Evolutionary conservation across 495 filamentous ascomycete species (phyloP).

Genomic region (Margaritispora aquatica): DNA sequence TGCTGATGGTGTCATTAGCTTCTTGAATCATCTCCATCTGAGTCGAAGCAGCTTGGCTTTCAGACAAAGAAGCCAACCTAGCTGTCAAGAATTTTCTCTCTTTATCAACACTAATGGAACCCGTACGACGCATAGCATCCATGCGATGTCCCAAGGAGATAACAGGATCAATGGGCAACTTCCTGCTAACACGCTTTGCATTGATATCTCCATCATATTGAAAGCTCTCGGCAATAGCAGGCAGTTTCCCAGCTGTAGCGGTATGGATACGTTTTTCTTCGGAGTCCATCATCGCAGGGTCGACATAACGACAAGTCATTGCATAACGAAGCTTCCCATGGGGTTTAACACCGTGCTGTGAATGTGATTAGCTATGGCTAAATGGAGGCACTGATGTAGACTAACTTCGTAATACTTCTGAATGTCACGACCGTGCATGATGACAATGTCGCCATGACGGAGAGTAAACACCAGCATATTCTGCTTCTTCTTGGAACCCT

Average conservation of each 20-base stretch:
- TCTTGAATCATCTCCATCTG: too few relatives aligned
- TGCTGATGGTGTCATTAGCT: too few relatives aligned
- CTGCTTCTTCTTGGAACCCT: constrained; percentile 23
- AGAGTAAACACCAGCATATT: constrained; percentile 35
- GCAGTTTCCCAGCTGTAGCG: constrained; percentile 29
- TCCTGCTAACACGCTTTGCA: neutral
- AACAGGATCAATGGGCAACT: too few relatives aligned
- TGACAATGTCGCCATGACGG: constrained; percentile 71
- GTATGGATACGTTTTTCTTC: constrained; percentile 25
- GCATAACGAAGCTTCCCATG: constrained; percentile 59
- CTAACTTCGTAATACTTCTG: constrained; percentile 68
- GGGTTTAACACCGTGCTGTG: constrained; percentile 56
- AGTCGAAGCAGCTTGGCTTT: too few relatives aligned
- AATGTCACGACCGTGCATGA: constrained; percentile 71
- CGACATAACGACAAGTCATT: constrained; percentile 50
- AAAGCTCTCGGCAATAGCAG: constrained; percentile 21
- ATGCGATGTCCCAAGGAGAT: too few relatives aligned
- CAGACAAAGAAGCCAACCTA: too few relatives aligned
- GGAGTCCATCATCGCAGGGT: constrained; percentile 33
- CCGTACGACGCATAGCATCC: too few relatives aligned
- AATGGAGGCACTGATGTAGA: constrained; percentile 5
- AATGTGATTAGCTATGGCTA: constrained; percentile 16
- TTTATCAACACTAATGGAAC: too few relatives aligned
- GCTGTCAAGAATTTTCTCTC: too few relatives aligned
- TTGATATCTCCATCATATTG: constrained; percentile 17